Evolutionary conservation across 2,329 filamentous ascomycete species (phyloP).

Genomic region (Aspergillus jensenii): DNA sequence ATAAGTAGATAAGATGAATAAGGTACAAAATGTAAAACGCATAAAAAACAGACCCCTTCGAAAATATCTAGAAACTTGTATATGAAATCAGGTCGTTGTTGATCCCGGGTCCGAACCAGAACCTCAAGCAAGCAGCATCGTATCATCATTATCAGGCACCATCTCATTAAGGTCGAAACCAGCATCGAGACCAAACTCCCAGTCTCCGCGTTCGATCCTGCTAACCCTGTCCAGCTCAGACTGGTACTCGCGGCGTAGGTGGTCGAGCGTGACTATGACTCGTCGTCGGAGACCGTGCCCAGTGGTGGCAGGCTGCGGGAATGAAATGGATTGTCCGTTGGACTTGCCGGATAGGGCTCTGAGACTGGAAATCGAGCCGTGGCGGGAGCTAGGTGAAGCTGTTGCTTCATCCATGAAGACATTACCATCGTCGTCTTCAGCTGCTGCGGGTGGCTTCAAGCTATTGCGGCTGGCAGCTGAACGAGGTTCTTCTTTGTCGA

Average conservation of each 20-base stretch:
- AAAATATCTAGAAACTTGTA: background rate
- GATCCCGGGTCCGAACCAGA: background rate
- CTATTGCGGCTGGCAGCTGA: conserved; percentile 11
- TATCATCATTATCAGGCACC: conserved; percentile 35
- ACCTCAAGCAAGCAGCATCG: conserved; percentile 32
- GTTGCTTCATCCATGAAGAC: conserved; percentile 40
- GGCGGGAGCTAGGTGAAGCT: conserved; percentile 18
- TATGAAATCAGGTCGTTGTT: background rate
- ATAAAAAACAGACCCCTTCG: background rate
- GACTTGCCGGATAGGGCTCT: conserved; percentile 24
- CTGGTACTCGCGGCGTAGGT: conserved; percentile 86
- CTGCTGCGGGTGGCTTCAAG: conserved; percentile 32
- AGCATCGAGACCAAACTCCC: conserved; percentile 62
- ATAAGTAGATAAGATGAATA: background rate
- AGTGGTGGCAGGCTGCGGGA: background rate
- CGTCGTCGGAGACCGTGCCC: conserved; percentile 51
- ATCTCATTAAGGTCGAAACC: conserved; percentile 13
- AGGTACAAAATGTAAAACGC: background rate
- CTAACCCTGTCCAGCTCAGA: conserved; percentile 84
- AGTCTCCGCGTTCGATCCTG: conserved; percentile 85
- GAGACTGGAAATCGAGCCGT: conserved; percentile 16
- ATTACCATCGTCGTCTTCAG: conserved; percentile 38
- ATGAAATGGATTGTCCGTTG: conserved; percentile 22
- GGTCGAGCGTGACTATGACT: conserved; percentile 78
- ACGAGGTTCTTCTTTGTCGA: conserved; percentile 47